phyloP scores from a whole-genome alignment of 371 early-diverging fungal species.

The Actinomucor elegans region DNA sequence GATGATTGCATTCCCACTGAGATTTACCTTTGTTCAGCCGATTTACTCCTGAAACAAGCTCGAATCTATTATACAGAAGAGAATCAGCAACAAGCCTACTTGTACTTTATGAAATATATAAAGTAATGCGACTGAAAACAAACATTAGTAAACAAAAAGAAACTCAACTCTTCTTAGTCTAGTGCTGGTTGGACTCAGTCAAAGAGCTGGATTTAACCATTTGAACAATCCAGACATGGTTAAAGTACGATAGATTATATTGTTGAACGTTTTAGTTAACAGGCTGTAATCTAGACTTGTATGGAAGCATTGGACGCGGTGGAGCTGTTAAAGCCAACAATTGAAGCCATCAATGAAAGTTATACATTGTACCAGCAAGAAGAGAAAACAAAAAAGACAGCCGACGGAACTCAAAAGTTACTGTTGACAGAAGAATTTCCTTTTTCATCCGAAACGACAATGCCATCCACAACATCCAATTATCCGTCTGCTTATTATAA shows the following conservation, averaged over 20 bases:
- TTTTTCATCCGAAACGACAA: no score
- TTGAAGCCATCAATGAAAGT: slow-evolving; percentile 11
- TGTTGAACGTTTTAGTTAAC: neutral
- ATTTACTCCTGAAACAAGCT: slow-evolving; percentile 51
- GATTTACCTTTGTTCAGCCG: slow-evolving; percentile 53
- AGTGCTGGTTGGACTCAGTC: slow-evolving; percentile 48
- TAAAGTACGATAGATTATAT: neutral
- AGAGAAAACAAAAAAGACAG: no score
- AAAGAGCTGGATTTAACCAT: slow-evolving; percentile 42
- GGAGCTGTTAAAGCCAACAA: slow-evolving; percentile 1
- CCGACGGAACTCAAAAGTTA: no score
- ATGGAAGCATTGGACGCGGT: slow-evolving; percentile 9
- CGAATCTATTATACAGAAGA: slow-evolving; percentile 47
- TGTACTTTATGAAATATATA: slow-evolving; percentile 51
- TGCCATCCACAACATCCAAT: no score
- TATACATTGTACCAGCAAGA: slow-evolving; percentile 5
- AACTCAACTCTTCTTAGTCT: no score
- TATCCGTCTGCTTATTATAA: no score
- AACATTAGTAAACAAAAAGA: no score
- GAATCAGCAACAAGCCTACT: slow-evolving; percentile 50
- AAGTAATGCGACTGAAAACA: slow-evolving; percentile 35
- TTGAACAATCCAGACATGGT: neutral
- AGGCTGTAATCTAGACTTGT: no score
- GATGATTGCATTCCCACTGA: slow-evolving; percentile 47
- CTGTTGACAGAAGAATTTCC: no score